A percentile compares a stretch with the other conserved stretches of the same genome.
Evolutionary conservation across 371 early-diverging fungal species (phyloP).

Genomic region (Mortierella sp.): DNA sequence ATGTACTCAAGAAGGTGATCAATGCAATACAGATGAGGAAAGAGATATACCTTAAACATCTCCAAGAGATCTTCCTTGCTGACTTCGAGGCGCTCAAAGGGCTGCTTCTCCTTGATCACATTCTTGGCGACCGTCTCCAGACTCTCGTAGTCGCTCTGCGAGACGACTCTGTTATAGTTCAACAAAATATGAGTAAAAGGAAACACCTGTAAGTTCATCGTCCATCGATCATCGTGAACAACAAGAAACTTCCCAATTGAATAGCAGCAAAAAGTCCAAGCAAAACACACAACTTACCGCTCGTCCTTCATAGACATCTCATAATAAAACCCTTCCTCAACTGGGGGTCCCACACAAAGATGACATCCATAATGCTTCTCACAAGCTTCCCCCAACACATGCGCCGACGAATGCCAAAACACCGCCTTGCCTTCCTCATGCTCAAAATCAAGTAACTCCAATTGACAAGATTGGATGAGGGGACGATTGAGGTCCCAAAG

Average conservation of each 20-base stretch:
- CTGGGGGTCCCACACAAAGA: constrained; percentile 98
- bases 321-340: constrained; percentile 99
- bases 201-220: neutral
- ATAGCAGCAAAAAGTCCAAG: too few species aligned
- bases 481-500: constrained; percentile 96
- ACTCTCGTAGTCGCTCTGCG: constrained; percentile 87
- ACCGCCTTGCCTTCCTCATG: constrained; percentile 93
- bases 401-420: constrained; percentile 99
- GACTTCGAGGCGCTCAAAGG: constrained; percentile 93
- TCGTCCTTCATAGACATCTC: constrained; percentile 92
- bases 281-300: constrained; percentile 57
- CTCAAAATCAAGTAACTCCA: constrained; percentile 98
- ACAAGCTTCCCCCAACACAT: constrained; percentile 99
- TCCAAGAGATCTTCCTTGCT: constrained; percentile 95
- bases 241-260: neutral
- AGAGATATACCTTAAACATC: constrained; percentile 85
- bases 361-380: constrained; percentile 97
- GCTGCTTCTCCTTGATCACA: constrained; percentile 96
- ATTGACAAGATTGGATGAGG: constrained; percentile 81
- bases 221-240: neutral
- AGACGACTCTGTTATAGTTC: constrained; percentile 69
- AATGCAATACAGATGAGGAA: neutral
- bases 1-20: neutral
- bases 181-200: neutral
- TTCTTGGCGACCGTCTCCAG: constrained; percentile 90